Evolutionary conservation across 192 early-diverging fungal species (phyloP).

Genomic region (Diversispora epigaea): DNA sequence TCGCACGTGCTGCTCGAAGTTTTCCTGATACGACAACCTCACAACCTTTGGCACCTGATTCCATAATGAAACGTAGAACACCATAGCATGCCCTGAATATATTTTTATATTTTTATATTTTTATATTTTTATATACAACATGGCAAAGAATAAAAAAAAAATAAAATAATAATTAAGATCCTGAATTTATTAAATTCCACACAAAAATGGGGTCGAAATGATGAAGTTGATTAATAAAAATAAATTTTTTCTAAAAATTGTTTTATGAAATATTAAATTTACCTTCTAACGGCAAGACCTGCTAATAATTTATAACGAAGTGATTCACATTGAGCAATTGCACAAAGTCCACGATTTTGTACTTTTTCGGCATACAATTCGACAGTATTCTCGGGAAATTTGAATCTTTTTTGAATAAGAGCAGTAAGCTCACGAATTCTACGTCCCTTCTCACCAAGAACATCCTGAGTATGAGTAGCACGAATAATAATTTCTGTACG

Average conservation of each 20-base stretch:
- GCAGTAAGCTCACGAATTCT: conserved; percentile 98
- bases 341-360: conserved; percentile 94
- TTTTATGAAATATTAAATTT: conserved; percentile 25
- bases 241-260: background rate
- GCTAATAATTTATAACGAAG: conserved; percentile 97
- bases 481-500: conserved; percentile 99
- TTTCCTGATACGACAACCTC: conserved; percentile 99
- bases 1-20: conserved; percentile 99
- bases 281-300: conserved; percentile 93
- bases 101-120: background rate
- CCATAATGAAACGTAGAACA: conserved; percentile 99
- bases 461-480: conserved; percentile 96
- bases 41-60: conserved; percentile 98
- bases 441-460: conserved; percentile 97
- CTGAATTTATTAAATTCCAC: too few species aligned
- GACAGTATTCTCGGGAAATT: conserved; percentile 97
- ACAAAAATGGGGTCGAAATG: background rate
- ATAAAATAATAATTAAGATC: too few species aligned
- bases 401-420: conserved; percentile 99
- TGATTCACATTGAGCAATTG: conserved; percentile 98
- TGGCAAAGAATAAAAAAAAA: too few species aligned
- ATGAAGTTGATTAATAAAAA: background rate
- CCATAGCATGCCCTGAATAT: conserved; percentile 85
- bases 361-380: conserved; percentile 99
- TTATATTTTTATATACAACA: background rate